Conservation (phyloP, 192 early-diverging fungal genomes). For the Coemansia sp. region DNA sequence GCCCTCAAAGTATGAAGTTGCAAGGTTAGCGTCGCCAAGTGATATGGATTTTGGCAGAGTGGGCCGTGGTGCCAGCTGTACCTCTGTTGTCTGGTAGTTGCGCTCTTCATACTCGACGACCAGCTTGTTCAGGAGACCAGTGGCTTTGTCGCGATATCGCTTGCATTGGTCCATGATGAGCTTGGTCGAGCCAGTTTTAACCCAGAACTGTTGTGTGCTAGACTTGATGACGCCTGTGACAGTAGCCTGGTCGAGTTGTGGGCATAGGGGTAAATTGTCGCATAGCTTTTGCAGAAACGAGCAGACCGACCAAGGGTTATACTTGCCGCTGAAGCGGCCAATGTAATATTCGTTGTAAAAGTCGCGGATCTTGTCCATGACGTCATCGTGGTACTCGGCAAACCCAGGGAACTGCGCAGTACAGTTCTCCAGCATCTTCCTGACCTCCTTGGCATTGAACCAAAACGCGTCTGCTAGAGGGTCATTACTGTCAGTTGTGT, state of each 20-base stretch:
- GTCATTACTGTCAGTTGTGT: neutral
- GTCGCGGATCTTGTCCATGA: neutral
- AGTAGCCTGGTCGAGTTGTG: neutral
- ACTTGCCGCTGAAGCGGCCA: neutral
- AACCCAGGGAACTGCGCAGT: neutral
- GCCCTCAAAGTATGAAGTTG: neutral
- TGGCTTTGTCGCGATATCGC: neutral
- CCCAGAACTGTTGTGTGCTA: neutral
- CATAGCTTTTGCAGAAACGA: neutral
- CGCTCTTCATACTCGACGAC: neutral
- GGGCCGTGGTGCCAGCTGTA: neutral
- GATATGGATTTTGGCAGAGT: neutral
- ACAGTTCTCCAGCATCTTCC: neutral
- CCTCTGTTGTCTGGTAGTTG: neutral
- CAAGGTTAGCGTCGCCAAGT: neutral
- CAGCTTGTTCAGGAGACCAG: neutral
- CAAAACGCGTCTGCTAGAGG: neutral
- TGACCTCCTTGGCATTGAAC: neutral
- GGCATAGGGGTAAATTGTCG: neutral
- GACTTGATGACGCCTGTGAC: neutral
- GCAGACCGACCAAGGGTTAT: neutral
- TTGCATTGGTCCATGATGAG: neutral
- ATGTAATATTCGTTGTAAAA: neutral
- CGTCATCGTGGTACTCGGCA: neutral
- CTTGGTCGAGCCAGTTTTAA: neutral